Percentiles rank a stretch among this genome's conserved stretches.
phyloP scores from a whole-genome alignment of 305 asterid genomes.

The Rubia balearica region DNA sequence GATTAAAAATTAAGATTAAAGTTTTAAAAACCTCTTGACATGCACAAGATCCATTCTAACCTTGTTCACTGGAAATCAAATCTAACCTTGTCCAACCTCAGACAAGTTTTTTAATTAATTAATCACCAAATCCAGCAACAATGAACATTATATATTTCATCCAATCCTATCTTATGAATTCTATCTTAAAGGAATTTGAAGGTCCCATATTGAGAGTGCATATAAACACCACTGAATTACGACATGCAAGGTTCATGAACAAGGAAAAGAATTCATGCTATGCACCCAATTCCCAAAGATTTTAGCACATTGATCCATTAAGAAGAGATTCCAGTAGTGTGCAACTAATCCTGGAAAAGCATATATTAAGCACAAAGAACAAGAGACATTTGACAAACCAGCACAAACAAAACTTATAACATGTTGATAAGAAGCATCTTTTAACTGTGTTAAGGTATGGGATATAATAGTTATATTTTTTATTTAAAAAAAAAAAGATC shows the following conservation, averaged over 20 bases:
- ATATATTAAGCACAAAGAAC: constrained; percentile 20
- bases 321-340: constrained; percentile 13
- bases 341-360: constrained; percentile 20
- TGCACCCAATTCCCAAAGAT: constrained; percentile 1
- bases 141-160: neutral
- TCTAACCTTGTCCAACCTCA: neutral
- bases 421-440: constrained; percentile 25
- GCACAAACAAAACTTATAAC: constrained; percentile 27
- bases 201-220: neutral
- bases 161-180: neutral
- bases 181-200: neutral
- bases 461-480: constrained; percentile 8
- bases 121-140: neutral
- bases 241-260: neutral
- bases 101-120: neutral
- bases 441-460: constrained; percentile 22
- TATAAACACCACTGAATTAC: neutral
- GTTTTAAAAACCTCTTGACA: neutral
- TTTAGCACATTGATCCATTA: neutral
- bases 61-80: neutral
- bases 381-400: constrained; percentile 13
- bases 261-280: neutral
- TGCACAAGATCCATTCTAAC: neutral
- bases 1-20: neutral
- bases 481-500: constrained; percentile 9